Conservation (phyloP, 164 flowering plant genomes). For the Buxus sempervirens region DNA sequence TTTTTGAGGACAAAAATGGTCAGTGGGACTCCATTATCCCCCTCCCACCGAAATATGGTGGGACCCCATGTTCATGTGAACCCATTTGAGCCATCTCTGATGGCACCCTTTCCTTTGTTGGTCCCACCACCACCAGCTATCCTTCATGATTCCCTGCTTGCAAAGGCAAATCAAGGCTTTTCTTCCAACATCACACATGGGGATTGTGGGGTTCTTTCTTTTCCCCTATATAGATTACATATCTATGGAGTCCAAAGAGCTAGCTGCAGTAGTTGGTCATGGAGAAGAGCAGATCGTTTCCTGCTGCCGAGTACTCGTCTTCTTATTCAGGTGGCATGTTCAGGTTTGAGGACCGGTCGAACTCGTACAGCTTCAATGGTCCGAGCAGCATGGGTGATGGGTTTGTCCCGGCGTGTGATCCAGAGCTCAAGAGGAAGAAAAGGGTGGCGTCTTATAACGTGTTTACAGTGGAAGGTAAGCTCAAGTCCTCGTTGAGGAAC, state of each 20-base stretch:
- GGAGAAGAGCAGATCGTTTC: constrained; percentile 65
- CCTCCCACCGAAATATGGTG: background rate
- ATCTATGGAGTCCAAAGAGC: background rate
- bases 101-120: too few relatives aligned
- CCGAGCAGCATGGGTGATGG: constrained; percentile 43
- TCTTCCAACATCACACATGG: background rate
- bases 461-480: constrained; percentile 54
- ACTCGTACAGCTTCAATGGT: constrained; percentile 61
- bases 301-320: constrained; percentile 42
- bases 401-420: constrained; percentile 40
- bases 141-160: constrained; percentile 23
- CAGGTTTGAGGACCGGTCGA: constrained; percentile 32
- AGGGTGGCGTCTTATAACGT: constrained; percentile 64
- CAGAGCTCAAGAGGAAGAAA: constrained; percentile 71
- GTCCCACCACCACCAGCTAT: too few relatives aligned
- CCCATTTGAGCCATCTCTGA: too few relatives aligned
- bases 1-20: background rate
- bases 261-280: constrained; percentile 10
- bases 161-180: background rate
- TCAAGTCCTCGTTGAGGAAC: constrained; percentile 53
- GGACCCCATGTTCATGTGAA: background rate
- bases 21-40: background rate
- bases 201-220: too few relatives aligned
- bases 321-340: constrained; percentile 35
- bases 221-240: background rate